Conservation (phyloP, 768 basidiomycete genomes). For the Naganishia kalamii region DNA sequence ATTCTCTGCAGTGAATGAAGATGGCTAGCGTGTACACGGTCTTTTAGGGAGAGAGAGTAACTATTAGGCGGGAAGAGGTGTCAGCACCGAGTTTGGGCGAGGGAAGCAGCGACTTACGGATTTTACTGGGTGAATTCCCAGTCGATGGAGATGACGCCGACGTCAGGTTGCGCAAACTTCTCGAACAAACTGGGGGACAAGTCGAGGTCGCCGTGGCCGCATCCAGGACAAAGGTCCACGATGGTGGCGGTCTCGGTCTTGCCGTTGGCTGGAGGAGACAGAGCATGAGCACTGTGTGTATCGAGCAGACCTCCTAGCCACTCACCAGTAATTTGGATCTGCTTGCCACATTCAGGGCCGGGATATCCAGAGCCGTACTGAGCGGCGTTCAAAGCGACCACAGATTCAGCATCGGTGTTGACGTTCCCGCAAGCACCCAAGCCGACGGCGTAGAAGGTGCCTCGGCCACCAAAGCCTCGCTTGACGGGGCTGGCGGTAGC, state of each 20-base stretch:
- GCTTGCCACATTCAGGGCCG: constrained; percentile 59
- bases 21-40: too few species aligned
- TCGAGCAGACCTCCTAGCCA: not conserved
- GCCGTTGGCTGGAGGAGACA: constrained; percentile 43
- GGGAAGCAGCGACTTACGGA: too few species aligned
- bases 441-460: constrained; percentile 49
- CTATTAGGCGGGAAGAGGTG: too few species aligned
- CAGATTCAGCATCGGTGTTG: constrained; percentile 46
- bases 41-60: too few species aligned
- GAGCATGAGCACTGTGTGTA: too few species aligned
- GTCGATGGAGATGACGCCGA: not conserved
- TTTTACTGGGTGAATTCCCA: not conserved
- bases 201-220: constrained; percentile 63
- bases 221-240: constrained; percentile 66
- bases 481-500: constrained; percentile 22
- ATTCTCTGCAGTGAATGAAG: too few species aligned
- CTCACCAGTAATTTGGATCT: constrained; percentile 59
- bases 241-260: constrained; percentile 57
- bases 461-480: constrained; percentile 31
- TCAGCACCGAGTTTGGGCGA: too few species aligned
- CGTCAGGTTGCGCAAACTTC: constrained; percentile 51
- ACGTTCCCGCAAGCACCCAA: constrained; percentile 50
- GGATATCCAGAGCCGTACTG: constrained; percentile 61
- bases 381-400: constrained; percentile 45
- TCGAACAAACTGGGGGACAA: constrained; percentile 62